A percentile compares a stretch with the other conserved stretches of the same genome.
These are phyloP conservation scores for Brassica cretica DNA, from an alignment of 345 rosid species.

Conservation along the genomic window DNA sequence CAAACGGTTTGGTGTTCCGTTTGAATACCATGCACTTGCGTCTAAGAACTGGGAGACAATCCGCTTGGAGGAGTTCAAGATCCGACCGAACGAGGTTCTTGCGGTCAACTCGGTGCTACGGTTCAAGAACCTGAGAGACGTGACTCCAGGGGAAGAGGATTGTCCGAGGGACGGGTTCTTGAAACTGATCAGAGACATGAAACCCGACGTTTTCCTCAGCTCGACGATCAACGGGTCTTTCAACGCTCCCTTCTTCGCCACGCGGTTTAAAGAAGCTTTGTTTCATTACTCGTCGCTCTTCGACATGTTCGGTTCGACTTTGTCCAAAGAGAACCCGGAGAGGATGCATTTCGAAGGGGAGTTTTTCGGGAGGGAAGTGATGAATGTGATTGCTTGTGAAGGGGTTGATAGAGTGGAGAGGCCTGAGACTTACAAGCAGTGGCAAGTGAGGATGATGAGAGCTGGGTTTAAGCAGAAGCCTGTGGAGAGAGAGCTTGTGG, in stretches of 20 bases:
- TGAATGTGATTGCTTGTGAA: not conserved
- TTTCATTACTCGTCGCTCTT: slow-evolving; percentile 68
- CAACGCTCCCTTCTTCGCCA: slow-evolving; percentile 72
- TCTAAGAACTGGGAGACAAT: slow-evolving; percentile 73
- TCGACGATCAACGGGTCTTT: slow-evolving; percentile 57
- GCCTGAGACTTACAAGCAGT: not conserved
- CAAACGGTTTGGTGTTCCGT: slow-evolving; percentile 66
- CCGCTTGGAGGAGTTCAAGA: slow-evolving; percentile 61
- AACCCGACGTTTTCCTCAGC: slow-evolving; percentile 58
- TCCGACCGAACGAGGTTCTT: slow-evolving; percentile 52
- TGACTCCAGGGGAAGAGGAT: slow-evolving; percentile 50
- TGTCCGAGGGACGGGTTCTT: slow-evolving; percentile 64
- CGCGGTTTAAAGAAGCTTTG: slow-evolving; percentile 75
- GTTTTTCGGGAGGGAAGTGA: not conserved
- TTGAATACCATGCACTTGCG: slow-evolving; percentile 64
- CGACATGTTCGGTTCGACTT: slow-evolving; percentile 58
- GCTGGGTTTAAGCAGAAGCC: not conserved
- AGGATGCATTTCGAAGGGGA: slow-evolving; percentile 55
- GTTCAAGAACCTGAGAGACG: slow-evolving; percentile 59
- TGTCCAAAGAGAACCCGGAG: slow-evolving; percentile 47
- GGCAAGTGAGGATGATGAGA: not conserved
- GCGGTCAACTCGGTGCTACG: slow-evolving; percentile 57
- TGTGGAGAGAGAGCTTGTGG: not conserved
- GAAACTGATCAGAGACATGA: slow-evolving; percentile 56
- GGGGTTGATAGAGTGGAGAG: not conserved